Percentiles rank a stretch among this genome's conserved stretches.
phyloP scores from a whole-genome alignment of 495 filamentous ascomycete genomes.

The Aspergillus asperescens region DNA sequence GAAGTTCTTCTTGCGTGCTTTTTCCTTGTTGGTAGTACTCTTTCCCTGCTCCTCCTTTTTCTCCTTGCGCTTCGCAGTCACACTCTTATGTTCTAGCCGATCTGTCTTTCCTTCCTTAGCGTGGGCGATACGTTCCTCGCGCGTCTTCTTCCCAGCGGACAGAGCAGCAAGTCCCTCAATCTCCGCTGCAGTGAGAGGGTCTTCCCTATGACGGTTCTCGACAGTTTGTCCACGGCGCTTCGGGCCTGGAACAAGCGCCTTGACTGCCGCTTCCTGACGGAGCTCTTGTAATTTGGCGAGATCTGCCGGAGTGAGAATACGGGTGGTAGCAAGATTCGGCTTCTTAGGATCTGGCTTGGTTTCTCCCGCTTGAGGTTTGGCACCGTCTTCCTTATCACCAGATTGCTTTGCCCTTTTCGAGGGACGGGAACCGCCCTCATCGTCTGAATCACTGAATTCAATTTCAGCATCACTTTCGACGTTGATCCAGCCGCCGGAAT shows the following conservation, averaged over 20 bases:
- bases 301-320: constrained; percentile 87
- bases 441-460: constrained; percentile 66
- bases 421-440: constrained; percentile 54
- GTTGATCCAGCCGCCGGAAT: constrained; percentile 87
- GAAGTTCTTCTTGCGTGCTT: constrained; percentile 93
- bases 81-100: constrained; percentile 72
- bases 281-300: constrained; percentile 89
- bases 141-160: constrained; percentile 65
- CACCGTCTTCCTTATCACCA: constrained; percentile 23
- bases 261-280: constrained; percentile 62
- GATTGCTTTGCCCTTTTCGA: constrained; percentile 54
- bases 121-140: constrained; percentile 74
- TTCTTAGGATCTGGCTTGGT: constrained; percentile 36
- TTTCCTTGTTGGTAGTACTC: constrained; percentile 96
- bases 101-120: constrained; percentile 71
- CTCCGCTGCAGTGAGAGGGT: constrained; percentile 77
- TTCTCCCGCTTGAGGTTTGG: constrained; percentile 15
- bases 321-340: constrained; percentile 72
- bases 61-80: constrained; percentile 71
- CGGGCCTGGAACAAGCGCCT: constrained; percentile 49
- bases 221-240: constrained; percentile 37
- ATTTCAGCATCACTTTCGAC: constrained; percentile 82
- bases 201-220: constrained; percentile 63
- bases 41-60: constrained; percentile 84
- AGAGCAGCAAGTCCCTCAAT: constrained; percentile 70